Evolutionary conservation across 2,329 filamentous ascomycete species (phyloP).

Genomic region (Diaporthe velutina): DNA sequence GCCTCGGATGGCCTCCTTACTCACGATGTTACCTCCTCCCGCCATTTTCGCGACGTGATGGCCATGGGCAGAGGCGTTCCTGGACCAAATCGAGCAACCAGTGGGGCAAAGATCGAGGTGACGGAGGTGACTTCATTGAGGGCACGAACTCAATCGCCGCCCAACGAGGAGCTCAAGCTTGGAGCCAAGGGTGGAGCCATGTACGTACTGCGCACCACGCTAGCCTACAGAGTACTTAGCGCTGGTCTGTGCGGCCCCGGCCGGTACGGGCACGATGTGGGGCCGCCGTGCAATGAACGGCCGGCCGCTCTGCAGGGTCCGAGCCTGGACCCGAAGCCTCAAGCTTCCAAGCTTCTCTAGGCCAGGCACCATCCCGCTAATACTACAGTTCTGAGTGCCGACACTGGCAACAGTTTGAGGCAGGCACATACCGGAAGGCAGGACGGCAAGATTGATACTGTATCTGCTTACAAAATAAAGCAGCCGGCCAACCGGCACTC

Average conservation of each 20-base stretch:
- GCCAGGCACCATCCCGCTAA: not conserved
- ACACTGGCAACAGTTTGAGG: not conserved
- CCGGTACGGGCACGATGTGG: slow-evolving; percentile 31
- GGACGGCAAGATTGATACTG: no score
- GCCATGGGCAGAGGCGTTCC: not conserved
- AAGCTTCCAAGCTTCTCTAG: not conserved
- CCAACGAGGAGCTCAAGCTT: not conserved
- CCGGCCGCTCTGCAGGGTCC: slow-evolving; percentile 5
- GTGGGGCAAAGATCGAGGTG: slow-evolving; percentile 9
- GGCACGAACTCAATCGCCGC: not conserved
- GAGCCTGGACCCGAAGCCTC: not conserved
- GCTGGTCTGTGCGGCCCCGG: slow-evolving; percentile 31
- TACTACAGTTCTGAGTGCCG: not conserved
- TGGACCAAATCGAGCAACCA: not conserved
- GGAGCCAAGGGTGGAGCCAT: not conserved
- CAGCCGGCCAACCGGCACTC: no score
- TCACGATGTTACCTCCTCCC: not conserved
- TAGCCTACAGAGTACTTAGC: slow-evolving; percentile 8
- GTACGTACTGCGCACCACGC: not conserved
- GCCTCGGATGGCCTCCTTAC: not conserved
- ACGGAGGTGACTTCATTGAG: not conserved
- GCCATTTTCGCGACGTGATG: slow-evolving; percentile 12
- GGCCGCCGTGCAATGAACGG: not conserved
- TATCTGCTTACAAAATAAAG: no score
- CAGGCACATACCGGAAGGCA: no score